Conservation (phyloP, 1,284 basidiomycete genomes). For the Macrocystidia cucumis region DNA sequence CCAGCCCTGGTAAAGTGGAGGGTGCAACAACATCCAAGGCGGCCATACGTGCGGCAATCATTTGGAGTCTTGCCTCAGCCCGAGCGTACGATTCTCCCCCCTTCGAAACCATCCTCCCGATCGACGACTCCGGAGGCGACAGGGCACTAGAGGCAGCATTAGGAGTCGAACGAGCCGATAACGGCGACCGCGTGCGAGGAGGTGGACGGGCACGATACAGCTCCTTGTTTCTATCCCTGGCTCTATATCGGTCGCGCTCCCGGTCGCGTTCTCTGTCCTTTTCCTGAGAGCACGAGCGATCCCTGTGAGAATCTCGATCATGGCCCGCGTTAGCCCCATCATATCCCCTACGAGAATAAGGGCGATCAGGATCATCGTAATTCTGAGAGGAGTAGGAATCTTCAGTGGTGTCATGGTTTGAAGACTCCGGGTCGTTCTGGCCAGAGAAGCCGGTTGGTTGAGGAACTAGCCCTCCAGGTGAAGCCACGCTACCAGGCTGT, state of each 20-base stretch:
- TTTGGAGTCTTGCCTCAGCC: conserved; percentile 79
- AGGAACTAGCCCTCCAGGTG: conserved; percentile 18
- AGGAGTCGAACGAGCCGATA: conserved; percentile 42
- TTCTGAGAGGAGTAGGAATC: conserved; percentile 21
- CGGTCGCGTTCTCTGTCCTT: too few species aligned
- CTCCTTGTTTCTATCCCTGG: too few species aligned
- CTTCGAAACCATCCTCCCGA: conserved; percentile 79
- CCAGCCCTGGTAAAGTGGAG: conserved; percentile 45
- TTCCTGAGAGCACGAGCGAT: conserved; percentile 14
- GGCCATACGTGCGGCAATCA: conserved; percentile 82
- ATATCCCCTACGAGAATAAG: conserved; percentile 19
- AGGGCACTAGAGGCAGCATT: conserved; percentile 37
- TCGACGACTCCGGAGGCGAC: conserved; percentile 30
- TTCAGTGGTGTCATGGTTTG: conserved; percentile 48
- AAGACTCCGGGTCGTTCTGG: conserved; percentile 22
- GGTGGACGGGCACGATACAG: conserved; percentile 42
- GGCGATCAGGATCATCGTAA: conserved; percentile 16
- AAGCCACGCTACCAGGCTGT: conserved; percentile 20
- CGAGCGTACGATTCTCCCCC: conserved; percentile 79
- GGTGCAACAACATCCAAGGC: conserved; percentile 71
- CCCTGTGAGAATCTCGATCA: too few species aligned
- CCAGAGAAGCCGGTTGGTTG: conserved; percentile 32
- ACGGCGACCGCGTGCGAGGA: conserved; percentile 34
- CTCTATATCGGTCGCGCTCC: too few species aligned
- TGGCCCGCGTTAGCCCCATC: too few species aligned